Base-by-base conservation (phyloP, 2,329 filamentous ascomycete species). In the Biscogniauxia mediterranea region DNA sequence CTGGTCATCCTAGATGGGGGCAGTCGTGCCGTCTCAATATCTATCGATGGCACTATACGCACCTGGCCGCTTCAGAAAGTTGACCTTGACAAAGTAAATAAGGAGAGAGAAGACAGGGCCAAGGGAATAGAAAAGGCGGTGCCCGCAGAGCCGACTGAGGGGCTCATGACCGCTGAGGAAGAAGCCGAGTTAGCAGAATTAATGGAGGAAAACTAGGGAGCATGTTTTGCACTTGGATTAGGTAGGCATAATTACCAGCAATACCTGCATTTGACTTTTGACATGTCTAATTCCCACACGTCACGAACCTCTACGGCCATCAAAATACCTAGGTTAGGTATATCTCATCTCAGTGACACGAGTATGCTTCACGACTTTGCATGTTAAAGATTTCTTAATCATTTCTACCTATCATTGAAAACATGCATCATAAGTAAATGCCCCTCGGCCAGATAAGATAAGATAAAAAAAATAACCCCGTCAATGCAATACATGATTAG, bases 111-210 rank as follows among this genome's bases (percentile, higher is more conserved):
- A 59, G 83, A 85, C 66, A 82, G 78, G 62, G 84, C 83, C 2
- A 77, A 77, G 28, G 79, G 78, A 49, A 78, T 80, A 53, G 75
- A 81, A 52, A 81, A 85, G 64, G 80, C 83, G 67, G 78, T 78
- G 26, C 75, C 73, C 67, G 75, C 75, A 38, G 78, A 77, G 65
- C 73, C 74, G 64, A 78, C 78, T 57, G 83, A 83, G 58, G 79
- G 81, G 49, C 63, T 88, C 71, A 79, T 97, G 76, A 97, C 93
- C 5, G 89, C 86, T 13, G 94, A 98, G 69, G 95, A 99, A 75
- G 94, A 98, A 76, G 89, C 90, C 4, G 95, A 98, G 75, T 80
- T 99, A 66, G 93, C 92, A 15, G 95, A 93, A 66, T 78, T 99
- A 73, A 91, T 99, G 91, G 92, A 89, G 60, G 89, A 92, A 64